phyloP scores from a whole-genome alignment of 1,284 basidiomycete species.

The Ceratobasidium sp. region DNA sequence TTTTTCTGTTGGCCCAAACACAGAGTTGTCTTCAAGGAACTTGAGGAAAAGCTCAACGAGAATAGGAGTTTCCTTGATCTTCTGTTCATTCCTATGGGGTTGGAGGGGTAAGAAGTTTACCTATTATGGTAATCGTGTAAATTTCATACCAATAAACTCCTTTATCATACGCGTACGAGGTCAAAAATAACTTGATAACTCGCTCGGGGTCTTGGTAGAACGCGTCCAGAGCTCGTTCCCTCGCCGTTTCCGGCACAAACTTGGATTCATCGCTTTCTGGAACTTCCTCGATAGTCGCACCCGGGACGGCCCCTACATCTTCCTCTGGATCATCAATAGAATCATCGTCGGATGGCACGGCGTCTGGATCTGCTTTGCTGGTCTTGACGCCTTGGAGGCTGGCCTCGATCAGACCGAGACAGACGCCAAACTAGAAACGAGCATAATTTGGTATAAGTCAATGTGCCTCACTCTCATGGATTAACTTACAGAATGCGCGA shows the following conservation, averaged over 20 bases:
- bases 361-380: neutral
- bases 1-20: conserved; percentile 22
- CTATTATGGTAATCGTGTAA: neutral
- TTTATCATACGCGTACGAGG: conserved; percentile 36
- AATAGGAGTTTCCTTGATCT: conserved; percentile 34
- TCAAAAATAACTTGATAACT: conserved; percentile 35
- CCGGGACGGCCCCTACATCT: neutral
- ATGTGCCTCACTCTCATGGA: neutral
- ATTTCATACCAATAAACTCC: conserved; percentile 36
- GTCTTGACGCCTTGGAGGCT: conserved; percentile 24
- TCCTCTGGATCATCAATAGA: neutral
- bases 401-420: conserved; percentile 15
- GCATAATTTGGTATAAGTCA: neutral
- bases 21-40: conserved; percentile 33
- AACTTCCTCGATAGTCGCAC: conserved; percentile 8
- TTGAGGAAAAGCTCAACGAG: conserved; percentile 38
- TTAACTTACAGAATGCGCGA: conserved; percentile 23
- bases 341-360: conserved; percentile 10
- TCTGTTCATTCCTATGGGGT: conserved; percentile 19
- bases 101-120: neutral
- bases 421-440: conserved; percentile 13
- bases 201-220: conserved; percentile 37
- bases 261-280: neutral
- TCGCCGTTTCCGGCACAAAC: conserved; percentile 16
- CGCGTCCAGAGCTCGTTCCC: conserved; percentile 29